Base-by-base conservation (phyloP, 495 filamentous ascomycete genomes). In the Aspergillus carlsbadensis region DNA sequence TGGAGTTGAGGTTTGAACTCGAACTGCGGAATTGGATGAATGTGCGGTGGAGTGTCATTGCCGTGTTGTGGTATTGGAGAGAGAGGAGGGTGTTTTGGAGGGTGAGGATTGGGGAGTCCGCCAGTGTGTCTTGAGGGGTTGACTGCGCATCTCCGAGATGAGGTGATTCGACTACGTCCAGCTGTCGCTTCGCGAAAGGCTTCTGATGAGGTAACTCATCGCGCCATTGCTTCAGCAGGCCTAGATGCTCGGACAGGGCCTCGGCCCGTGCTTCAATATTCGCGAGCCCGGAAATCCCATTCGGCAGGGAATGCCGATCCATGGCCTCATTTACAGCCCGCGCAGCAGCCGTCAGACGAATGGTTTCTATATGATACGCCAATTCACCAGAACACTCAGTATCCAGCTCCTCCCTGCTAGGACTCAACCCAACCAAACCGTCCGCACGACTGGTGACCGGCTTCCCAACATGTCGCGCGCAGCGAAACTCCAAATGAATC, bases 401-500 rank as follows among this genome's bases (percentile, higher is more conserved):
- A 50, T 53, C 41, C 10, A 31, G 2, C 21, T 46, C 33, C 36
- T 51, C 43, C 10, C 50, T 42, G 5, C 18, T 43, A 0, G 58
- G 62, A 6, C n/a, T 20, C n/a, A 50, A 6, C 18, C 36, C 51
- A 48, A 57, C 36, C 46, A 53, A 52, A n/a, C 63, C 59, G 14
- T 58, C 56, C n/a, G 63, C 52, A 15, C 59, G 56, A 15, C 57
- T 56, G 2, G 52, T 58, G 15, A 66, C 29, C 2, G 70, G 64
- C 34, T 66, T 66, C 17, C 68, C 68, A 6, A 67, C 36, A 15
- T 69, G 56, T 46, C 68, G 56, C 8, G 66, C 65, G 46, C 70
- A 70, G n/a, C 66, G 66, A 42, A 67, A 70, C 50, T 70, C 68
- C 1, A 72, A 61, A 43, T 66, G 68, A 48, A 66, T 33, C 8